Conservation (phyloP, 2,329 filamentous ascomycete genomes). For the Talaromyces islandicus region DNA sequence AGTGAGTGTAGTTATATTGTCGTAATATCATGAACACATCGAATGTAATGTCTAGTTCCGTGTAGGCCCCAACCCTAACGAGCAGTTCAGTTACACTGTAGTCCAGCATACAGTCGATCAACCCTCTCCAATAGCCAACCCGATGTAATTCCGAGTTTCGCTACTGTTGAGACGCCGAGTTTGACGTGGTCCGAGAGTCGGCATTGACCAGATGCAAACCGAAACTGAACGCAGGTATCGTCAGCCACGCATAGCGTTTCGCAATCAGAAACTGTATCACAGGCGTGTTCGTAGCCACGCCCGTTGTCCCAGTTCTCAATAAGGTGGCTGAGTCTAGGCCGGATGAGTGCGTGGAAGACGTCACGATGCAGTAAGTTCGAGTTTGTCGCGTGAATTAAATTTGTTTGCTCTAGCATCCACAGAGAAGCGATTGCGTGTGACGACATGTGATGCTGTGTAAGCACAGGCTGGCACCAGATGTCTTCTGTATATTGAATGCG, state of each 20-base stretch:
- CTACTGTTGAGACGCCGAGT: neutral
- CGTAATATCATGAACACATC: neutral
- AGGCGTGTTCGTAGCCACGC: neutral
- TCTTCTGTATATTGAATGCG: conserved; percentile 26
- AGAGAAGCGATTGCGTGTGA: conserved; percentile 12
- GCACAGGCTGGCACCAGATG: conserved; percentile 46
- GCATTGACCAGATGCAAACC: neutral
- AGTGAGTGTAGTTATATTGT: neutral
- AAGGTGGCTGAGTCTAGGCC: neutral
- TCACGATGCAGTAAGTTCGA: neutral
- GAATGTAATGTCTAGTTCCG: neutral
- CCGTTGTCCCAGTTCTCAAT: neutral
- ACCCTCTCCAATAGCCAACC: neutral
- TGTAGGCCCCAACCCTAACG: neutral
- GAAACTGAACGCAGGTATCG: neutral
- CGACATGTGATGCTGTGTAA: conserved; percentile 45
- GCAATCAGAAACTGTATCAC: neutral
- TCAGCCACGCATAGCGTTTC: neutral
- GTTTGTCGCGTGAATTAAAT: neutral
- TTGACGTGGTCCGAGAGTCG: neutral
- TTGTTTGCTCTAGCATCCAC: neutral
- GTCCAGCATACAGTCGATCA: neutral
- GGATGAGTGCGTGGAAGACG: neutral
- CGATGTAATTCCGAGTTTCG: neutral
- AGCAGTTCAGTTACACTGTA: neutral